Evolutionary conservation across 2,329 filamentous ascomycete species (phyloP).

Genomic region (Cryphonectria carpinicola): DNA sequence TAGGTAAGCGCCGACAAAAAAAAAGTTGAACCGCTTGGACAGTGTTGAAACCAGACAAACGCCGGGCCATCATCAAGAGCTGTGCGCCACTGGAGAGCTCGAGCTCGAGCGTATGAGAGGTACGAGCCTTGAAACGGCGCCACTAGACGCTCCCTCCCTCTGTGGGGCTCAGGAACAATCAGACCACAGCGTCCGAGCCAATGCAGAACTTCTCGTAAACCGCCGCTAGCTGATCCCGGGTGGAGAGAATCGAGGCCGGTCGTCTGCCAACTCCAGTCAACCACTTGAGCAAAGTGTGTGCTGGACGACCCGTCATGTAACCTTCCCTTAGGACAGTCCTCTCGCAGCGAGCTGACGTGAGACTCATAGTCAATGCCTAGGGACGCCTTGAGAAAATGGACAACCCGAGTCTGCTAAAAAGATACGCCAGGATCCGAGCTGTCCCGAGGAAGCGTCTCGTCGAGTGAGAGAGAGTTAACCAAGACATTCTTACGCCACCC

Average conservation of each 20-base stretch:
- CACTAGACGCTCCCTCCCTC: not conserved
- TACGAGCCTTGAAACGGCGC: conserved; percentile 5
- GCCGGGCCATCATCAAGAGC: conserved; percentile 6
- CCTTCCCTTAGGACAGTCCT: not conserved
- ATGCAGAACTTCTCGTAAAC: conserved; percentile 21
- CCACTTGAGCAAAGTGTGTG: not conserved
- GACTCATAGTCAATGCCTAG: not conserved
- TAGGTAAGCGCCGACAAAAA: not conserved
- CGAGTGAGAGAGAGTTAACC: not conserved
- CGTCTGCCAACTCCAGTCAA: not conserved
- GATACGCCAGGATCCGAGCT: not conserved
- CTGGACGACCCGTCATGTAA: not conserved
- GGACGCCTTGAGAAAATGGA: not conserved
- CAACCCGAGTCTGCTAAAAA: not conserved
- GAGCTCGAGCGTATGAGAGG: conserved; percentile 1
- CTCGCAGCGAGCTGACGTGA: conserved; percentile 1
- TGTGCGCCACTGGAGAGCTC: conserved; percentile 1
- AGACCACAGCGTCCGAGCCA: conserved; percentile 15
- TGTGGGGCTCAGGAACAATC: conserved; percentile 2
- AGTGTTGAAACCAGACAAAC: conserved; percentile 6
- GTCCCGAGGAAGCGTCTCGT: not conserved
- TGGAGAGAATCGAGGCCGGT: not conserved
- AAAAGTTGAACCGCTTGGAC: not conserved
- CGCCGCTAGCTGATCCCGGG: not conserved
- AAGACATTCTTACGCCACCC: not conserved